These are phyloP conservation scores for Prunus davidiana DNA, from an alignment of 306 rosid species.

Conservation along the genomic window DNA sequence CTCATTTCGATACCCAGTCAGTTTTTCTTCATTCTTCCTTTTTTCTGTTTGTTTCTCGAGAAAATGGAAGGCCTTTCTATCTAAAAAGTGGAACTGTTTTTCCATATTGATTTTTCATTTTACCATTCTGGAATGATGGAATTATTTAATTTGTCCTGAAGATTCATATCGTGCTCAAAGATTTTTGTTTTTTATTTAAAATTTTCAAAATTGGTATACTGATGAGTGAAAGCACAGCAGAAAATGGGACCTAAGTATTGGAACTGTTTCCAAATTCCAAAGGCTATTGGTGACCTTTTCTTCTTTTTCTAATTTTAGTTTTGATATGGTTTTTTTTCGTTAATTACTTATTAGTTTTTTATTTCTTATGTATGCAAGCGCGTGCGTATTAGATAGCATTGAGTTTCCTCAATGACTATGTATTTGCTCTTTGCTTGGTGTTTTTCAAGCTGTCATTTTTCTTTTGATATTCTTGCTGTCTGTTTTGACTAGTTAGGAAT, in stretches of 20 bases:
- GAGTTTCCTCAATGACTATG: background rate
- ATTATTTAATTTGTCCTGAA: background rate
- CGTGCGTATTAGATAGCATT: too few relatives aligned
- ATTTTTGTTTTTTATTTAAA: background rate
- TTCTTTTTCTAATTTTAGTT: background rate
- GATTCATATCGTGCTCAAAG: background rate
- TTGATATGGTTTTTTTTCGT: background rate
- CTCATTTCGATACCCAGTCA: background rate
- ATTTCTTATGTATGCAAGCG: background rate
- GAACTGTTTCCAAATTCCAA: background rate
- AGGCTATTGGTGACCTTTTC: background rate
- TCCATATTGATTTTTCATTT: too few relatives aligned
- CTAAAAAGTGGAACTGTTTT: background rate
- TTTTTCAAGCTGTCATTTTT: background rate
- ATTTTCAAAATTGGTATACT: background rate
- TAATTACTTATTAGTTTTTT: background rate
- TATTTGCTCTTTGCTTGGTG: background rate
- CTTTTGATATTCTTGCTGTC: background rate
- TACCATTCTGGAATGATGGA: background rate
- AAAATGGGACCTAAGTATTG: background rate
- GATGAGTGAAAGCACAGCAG: background rate
- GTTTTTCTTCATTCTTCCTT: background rate
- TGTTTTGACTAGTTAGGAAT: background rate
- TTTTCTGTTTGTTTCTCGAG: background rate
- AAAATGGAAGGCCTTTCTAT: background rate